Evolutionary conservation across 306 rosid genomes (phyloP), one percentile per base, ranked within the genome.

Genomic region (Cercis canadensis): DNA sequence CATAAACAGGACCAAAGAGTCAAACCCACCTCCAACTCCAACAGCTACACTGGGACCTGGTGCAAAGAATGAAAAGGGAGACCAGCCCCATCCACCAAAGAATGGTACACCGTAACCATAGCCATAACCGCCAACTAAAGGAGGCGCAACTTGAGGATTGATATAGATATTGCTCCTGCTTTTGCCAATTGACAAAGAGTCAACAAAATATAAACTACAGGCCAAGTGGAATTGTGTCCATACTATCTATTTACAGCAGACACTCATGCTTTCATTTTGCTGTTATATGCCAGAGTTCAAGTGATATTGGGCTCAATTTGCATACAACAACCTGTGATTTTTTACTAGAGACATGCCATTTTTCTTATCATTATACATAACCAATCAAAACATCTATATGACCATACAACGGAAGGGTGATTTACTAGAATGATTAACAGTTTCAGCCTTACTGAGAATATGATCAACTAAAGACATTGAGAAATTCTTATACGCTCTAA

Each of bases 11-110:
- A 65, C 75, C 15, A 94, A 31, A 57, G 85, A 52, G 19, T 94
- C 90, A 70, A 94, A 89, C 24, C 98, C 96, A 40, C 98, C 98
- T 69, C 98, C 98, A 64, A 89, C 5, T 39, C 94, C 97, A 52
- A 94, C 50, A 6, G 88, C 98, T 11, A 90, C 96, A 74, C 86
- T 49, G n/a, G 98, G 98, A 62, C 86, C 89, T 16, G 97, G 98
- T 57, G 92, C 88, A 67, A 82, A 93, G 92, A 93, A 88, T 12
- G 98, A 93, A 86, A 88, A 93, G 60, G 98, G 97, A 8, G 98
- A 88, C 97, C 97, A 93, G 45, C 98, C 98, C 92, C 92, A 93
- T 6, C 98, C 93, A 19, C 98, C 96, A 34, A 69, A 92, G 82
- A 58, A 92, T 9, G 96, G 97, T 24, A 59, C 76, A 6, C 98